Percentiles rank a stretch among this genome's conserved stretches.
Conservation (phyloP, 257 asterid genomes). For the Forsythia suspensa region DNA sequence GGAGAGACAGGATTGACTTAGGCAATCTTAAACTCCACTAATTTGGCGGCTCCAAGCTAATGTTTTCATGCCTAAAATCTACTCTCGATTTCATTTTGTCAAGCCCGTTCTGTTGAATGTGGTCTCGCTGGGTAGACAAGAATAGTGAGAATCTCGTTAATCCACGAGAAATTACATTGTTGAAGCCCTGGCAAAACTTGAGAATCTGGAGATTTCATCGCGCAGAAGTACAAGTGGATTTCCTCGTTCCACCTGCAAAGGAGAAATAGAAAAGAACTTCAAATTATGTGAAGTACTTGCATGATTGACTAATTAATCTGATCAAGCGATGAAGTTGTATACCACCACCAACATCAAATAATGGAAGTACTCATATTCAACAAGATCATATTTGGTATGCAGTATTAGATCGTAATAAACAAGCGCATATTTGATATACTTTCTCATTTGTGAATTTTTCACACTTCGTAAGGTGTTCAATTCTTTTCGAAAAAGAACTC, state of each 20-base stretch:
- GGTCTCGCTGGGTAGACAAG: background rate
- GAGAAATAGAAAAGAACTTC: background rate
- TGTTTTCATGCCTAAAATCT: background rate
- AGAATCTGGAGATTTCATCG: conserved; percentile 38
- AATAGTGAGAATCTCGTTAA: background rate
- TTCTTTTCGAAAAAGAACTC: background rate
- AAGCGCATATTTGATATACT: background rate
- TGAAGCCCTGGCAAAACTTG: conserved; percentile 53
- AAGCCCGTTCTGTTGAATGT: background rate
- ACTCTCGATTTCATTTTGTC: background rate
- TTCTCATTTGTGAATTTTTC: background rate
- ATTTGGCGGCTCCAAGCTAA: background rate
- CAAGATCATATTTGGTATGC: background rate
- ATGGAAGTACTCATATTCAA: background rate
- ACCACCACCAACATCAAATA: background rate
- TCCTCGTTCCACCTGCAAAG: conserved; percentile 48
- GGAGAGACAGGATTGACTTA: background rate
- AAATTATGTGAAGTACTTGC: background rate
- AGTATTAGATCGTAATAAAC: background rate
- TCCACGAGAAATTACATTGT: conserved; percentile 28
- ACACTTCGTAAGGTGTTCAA: no score
- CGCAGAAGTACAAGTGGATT: conserved; percentile 42
- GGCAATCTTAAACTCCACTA: background rate
- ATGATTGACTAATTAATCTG: background rate
- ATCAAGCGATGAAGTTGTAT: background rate